A percentile compares a stretch with the other conserved stretches of the same genome.
Evolutionary conservation across 495 filamentous ascomycete species (phyloP).

Genomic region (Penicillium verhagenii): DNA sequence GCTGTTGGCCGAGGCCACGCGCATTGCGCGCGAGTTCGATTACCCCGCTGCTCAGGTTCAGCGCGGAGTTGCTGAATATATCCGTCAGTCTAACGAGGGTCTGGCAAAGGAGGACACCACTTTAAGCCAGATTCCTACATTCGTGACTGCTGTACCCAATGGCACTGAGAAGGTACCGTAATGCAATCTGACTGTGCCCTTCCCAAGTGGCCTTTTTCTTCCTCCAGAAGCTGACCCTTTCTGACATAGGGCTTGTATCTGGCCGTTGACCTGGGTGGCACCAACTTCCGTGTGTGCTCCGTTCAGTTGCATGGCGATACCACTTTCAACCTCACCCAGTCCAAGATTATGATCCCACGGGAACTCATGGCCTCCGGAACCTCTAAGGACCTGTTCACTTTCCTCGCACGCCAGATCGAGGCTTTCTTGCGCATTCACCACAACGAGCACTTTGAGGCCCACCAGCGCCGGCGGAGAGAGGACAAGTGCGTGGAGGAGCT

Average conservation of each 20-base stretch:
- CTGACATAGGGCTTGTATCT: slow-evolving; percentile 80
- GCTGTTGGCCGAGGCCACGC: slow-evolving; percentile 70
- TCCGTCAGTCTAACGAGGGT: slow-evolving; percentile 85
- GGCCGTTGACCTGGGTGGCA: slow-evolving; percentile 94
- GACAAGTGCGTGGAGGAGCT: slow-evolving; percentile 64
- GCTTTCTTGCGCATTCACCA: slow-evolving; percentile 84
- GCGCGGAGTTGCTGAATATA: slow-evolving; percentile 78
- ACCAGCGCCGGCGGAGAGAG: slow-evolving; percentile 58
- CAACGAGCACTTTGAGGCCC: slow-evolving; percentile 77
- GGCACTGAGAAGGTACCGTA: slow-evolving; percentile 78
- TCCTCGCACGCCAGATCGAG: slow-evolving; percentile 90
- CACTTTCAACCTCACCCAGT: slow-evolving; percentile 87
- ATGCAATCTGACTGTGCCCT: background rate
- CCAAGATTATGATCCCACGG: slow-evolving; percentile 85
- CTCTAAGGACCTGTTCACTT: slow-evolving; percentile 84
- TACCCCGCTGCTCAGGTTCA: slow-evolving; percentile 77
- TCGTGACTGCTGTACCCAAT: slow-evolving; percentile 93
- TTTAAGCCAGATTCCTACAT: slow-evolving; percentile 94
- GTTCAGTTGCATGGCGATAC: slow-evolving; percentile 87
- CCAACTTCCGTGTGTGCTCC: slow-evolving; percentile 97
- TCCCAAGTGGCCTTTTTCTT: background rate
- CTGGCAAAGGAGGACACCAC: slow-evolving; percentile 72
- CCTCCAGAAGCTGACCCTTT: background rate
- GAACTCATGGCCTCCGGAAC: slow-evolving; percentile 89
- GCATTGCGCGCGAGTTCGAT: slow-evolving; percentile 82